Evolutionary conservation across 768 basidiomycete genomes (phyloP).

Genomic region (Hydnum rufescens): DNA sequence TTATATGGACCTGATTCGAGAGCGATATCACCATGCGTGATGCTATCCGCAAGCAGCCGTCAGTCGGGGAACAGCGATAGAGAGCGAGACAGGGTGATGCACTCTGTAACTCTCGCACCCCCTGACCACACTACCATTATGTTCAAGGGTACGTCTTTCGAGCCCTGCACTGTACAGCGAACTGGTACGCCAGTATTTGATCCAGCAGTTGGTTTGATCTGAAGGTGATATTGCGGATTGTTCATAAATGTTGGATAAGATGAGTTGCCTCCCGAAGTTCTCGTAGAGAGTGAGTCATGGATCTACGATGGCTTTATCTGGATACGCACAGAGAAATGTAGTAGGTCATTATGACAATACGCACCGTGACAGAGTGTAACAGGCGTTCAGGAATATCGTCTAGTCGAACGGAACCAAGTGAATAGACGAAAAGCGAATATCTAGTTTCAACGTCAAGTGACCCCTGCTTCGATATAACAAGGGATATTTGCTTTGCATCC

Average conservation of each 20-base stretch:
- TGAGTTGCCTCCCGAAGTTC: constrained; percentile 71
- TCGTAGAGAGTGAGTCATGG: constrained; percentile 38
- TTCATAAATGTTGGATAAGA: constrained; percentile 63
- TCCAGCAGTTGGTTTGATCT: constrained; percentile 27
- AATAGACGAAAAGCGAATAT: background rate
- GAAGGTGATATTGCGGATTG: constrained; percentile 76
- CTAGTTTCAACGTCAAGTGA: too few species aligned
- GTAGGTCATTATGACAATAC: too few species aligned
- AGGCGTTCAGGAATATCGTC: too few species aligned
- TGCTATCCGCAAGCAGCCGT: constrained; percentile 19
- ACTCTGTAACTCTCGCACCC: constrained; percentile 61
- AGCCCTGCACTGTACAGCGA: constrained; percentile 34
- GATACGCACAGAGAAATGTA: background rate
- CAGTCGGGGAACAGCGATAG: too few species aligned
- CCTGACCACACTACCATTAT: constrained; percentile 53
- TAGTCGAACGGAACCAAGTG: background rate
- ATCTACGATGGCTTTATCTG: constrained; percentile 32
- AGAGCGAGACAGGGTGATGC: too few species aligned
- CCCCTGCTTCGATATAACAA: too few species aligned
- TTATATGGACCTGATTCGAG: constrained; percentile 64
- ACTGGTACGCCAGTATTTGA: too few species aligned
- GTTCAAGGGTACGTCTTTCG: constrained; percentile 53
- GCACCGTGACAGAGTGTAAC: too few species aligned
- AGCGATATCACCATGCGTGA: constrained; percentile 41
- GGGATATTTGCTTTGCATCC: too few species aligned